Percentiles rank a stretch among this genome's conserved stretches.
phyloP scores from a whole-genome alignment of 148 eudicot species.

The Camellia granthamiana region DNA sequence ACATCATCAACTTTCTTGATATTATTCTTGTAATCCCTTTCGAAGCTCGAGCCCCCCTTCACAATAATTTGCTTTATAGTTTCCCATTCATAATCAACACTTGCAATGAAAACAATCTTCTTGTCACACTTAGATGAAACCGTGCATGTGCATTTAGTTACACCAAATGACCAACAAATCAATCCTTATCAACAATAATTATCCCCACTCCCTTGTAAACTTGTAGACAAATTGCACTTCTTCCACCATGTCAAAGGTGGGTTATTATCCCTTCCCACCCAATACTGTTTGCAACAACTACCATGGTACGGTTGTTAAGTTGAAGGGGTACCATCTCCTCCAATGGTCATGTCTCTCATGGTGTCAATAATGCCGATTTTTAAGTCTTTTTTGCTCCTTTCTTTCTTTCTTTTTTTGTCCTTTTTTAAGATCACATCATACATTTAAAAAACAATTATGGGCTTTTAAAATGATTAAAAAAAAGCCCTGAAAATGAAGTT shows the following conservation, averaged over 20 bases:
- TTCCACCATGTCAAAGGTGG: constrained; percentile 21
- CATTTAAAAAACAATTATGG: too few relatives aligned
- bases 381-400: not conserved
- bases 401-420: not conserved
- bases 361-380: not conserved
- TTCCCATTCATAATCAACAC: constrained; percentile 14
- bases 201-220: constrained; percentile 6
- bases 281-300: constrained; percentile 8
- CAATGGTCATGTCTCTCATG: constrained; percentile 5
- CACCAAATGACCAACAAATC: constrained; percentile 38
- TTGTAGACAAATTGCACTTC: constrained; percentile 21
- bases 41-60: not conserved
- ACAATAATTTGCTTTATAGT: constrained; percentile 5
- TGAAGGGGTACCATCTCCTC: not conserved
- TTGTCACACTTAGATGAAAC: constrained; percentile 30
- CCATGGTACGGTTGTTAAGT: constrained; percentile 13
- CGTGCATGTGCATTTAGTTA: constrained; percentile 58
- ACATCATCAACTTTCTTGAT: not conserved
- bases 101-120: constrained; percentile 15
- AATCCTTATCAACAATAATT: constrained; percentile 23
- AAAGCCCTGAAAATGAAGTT: too few relatives aligned
- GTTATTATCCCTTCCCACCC: constrained; percentile 23
- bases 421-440: not conserved
- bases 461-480: too few relatives aligned
- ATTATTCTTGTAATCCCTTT: not conserved